A percentile compares a stretch with the other conserved stretches of the same genome.
Evolutionary conservation across 176 grass and related monocot genomes (phyloP).

Genomic region (Musa beccarii): DNA sequence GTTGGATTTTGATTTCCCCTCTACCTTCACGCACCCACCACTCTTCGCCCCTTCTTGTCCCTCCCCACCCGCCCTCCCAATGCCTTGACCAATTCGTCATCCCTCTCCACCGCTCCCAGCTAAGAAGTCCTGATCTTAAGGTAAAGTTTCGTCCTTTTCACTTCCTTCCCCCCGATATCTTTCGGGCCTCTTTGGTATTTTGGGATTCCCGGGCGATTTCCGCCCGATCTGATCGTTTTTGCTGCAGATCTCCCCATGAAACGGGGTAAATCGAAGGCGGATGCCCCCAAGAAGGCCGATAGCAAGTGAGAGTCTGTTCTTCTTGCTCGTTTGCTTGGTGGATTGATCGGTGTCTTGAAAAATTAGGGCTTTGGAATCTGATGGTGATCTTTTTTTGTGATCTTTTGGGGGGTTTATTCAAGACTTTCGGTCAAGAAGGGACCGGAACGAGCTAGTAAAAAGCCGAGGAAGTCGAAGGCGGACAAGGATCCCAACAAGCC

Average conservation of each 20-base stretch:
- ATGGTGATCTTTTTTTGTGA: background rate
- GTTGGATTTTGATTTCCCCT: background rate
- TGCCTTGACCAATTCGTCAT: background rate
- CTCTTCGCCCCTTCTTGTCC: background rate
- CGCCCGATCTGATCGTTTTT: background rate
- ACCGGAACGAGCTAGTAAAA: background rate
- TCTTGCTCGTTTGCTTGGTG: background rate
- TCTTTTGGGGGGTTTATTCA: background rate
- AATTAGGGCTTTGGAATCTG: background rate
- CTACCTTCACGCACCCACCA: too few relatives aligned
- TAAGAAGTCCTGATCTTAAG: background rate
- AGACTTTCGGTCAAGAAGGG: background rate
- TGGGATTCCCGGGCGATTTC: background rate
- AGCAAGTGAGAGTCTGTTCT: background rate
- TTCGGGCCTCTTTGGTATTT: background rate
- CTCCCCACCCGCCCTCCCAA: too few relatives aligned
- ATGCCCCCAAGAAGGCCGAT: background rate
- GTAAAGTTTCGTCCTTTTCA: background rate
- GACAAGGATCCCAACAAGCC: slow-evolving; percentile 22
- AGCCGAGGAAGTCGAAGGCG: slow-evolving; percentile 3
- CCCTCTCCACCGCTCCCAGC: background rate
- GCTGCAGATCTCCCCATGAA: background rate
- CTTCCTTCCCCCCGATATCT: background rate
- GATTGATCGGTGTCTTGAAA: background rate
- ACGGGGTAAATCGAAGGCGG: background rate